Base-by-base conservation (phyloP, 805 yeast genomes). In the Kazachstania bromeliacearum region DNA sequence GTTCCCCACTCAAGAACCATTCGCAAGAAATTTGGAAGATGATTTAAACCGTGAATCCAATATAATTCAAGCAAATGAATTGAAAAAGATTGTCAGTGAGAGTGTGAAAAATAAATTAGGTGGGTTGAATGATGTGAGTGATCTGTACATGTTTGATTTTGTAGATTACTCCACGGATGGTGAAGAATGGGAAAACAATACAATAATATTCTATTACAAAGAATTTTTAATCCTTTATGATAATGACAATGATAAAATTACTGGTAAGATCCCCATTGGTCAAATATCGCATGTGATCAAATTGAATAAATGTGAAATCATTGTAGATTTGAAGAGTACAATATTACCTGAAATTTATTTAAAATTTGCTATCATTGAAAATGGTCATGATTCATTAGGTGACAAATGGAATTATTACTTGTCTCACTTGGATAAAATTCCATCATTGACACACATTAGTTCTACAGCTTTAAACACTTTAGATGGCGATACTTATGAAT, bases 401-500 rank as follows among this genome's bases (percentile, higher is more conserved):
- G 42, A 57, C 5, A 70, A 70, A 50, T 72, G 76, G 71, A 58
- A 60, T 23, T 60, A 55, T 37, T 59, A 53, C 37, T 21, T 56
- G 22, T 33, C 41, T 17, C 37, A 50, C n/a, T 26, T n/a, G 3
- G 26, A 34, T 4, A 34, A 37, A 19, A 7, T 14, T 10, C 40
- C 47, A 9, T 28, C 37, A 7, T 21, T 73, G 18, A 59, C 61
- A 22, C 75, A 73, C 46, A 52, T 74, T 41, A 68, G 80, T 1
- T 61, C 69, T 1, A 75, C 68, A 42, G 67, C 68, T 1, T 71
- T 80, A 76, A 50, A 50, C 7, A 43, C 68, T 7, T 47, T 72
- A 6, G 52, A 62, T 7, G 54, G 50, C 7, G 51, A 55, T 44
- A 10, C 37, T 12, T 12, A n/a, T 9, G 18, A 16, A 3, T 14